phyloP scores from a whole-genome alignment of 2,329 filamentous ascomycete species.

The Cordyceps militaris region DNA sequence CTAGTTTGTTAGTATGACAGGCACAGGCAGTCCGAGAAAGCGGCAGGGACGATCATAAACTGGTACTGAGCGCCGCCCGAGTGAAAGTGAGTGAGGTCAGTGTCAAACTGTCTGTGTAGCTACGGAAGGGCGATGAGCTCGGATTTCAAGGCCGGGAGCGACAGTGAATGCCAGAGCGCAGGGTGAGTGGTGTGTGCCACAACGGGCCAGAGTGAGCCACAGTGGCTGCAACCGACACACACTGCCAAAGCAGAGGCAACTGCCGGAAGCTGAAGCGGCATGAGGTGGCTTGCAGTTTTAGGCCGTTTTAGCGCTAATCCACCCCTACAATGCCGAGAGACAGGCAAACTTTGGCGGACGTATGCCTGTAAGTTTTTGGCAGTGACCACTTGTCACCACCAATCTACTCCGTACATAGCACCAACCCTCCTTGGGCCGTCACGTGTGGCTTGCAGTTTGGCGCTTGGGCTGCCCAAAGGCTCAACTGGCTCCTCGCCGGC shows the following conservation, averaged over 20 bases:
- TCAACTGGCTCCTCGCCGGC: background rate
- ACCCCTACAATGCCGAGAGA: background rate
- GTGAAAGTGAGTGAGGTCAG: too few relatives aligned
- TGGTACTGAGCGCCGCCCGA: too few relatives aligned
- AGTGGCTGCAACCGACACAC: background rate
- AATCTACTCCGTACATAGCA: background rate
- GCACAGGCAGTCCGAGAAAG: too few relatives aligned
- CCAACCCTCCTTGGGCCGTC: background rate
- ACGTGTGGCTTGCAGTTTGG: conserved; percentile 4
- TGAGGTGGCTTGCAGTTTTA: background rate
- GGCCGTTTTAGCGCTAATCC: background rate
- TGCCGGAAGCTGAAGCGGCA: background rate
- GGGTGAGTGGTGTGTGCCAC: background rate
- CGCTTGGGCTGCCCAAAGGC: conserved; percentile 3
- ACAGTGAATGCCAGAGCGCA: background rate
- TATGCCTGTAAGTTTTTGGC: background rate
- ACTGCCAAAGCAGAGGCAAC: background rate
- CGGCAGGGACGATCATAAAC: too few relatives aligned
- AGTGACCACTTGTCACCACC: background rate
- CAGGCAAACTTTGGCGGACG: background rate
- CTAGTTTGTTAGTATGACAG: too few relatives aligned
- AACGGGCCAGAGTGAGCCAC: background rate
- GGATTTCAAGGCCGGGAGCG: background rate
- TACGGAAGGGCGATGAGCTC: background rate
- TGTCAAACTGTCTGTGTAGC: background rate